Conservation (phyloP, 2,329 filamentous ascomycete genomes). For the Zymoseptoria brevis region DNA sequence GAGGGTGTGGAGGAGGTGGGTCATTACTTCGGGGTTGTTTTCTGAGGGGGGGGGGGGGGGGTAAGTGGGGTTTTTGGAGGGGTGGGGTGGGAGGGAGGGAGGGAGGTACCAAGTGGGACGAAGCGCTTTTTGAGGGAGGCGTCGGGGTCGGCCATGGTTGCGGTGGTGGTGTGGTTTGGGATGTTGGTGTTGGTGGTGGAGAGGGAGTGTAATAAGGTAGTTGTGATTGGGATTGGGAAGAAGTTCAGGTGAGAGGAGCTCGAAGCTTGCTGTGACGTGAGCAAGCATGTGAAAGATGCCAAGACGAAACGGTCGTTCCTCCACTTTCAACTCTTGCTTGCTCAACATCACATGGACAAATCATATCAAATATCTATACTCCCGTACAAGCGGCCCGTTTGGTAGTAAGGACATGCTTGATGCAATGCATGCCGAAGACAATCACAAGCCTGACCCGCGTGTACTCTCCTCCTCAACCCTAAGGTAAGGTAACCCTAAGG, state of each 20-base stretch:
- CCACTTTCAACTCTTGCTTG: neutral
- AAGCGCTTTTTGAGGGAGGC: neutral
- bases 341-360: too few species aligned
- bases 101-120: neutral
- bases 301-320: neutral
- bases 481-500: neutral
- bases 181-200: neutral
- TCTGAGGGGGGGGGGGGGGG: slow-evolving; percentile 29
- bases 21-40: slow-evolving; percentile 85
- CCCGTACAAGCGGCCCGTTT: too few species aligned
- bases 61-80: too few species aligned
- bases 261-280: neutral
- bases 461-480: too few species aligned
- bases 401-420: too few species aligned
- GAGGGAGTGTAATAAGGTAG: neutral
- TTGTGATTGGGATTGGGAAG: neutral
- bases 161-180: neutral
- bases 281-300: neutral
- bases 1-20: slow-evolving; percentile 68
- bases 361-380: too few species aligned
- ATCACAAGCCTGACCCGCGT: too few species aligned
- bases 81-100: neutral
- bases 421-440: too few species aligned
- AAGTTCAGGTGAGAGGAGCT: neutral
- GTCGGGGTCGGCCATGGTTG: neutral